A percentile compares a stretch with the other conserved stretches of the same genome.
These are phyloP conservation scores for Starmerella stigmatis DNA, from an alignment of 805 yeast genomes.

Conservation along the genomic window DNA sequence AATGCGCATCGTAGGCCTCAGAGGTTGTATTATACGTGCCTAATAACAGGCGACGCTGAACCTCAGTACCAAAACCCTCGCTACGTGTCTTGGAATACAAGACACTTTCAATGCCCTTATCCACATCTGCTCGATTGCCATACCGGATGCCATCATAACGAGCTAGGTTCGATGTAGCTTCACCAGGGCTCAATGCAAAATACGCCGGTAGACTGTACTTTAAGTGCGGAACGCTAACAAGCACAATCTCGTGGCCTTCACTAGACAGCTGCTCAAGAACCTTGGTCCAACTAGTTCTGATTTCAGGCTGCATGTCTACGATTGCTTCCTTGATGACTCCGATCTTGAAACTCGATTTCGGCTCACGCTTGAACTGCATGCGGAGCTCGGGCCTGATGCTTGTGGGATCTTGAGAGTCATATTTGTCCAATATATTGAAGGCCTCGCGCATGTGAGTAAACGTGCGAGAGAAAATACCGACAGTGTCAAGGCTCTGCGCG, in stretches of 20 bases:
- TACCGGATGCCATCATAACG: constrained; percentile 85
- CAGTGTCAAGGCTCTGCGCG: constrained; percentile 91
- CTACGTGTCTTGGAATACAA: constrained; percentile 52
- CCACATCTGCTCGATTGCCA: constrained; percentile 44
- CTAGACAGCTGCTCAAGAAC: constrained; percentile 38
- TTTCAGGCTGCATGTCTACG: constrained; percentile 41
- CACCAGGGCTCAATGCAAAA: constrained; percentile 82
- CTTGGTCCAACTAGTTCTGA: constrained; percentile 40
- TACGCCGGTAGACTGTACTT: constrained; percentile 64
- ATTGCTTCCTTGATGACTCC: constrained; percentile 71
- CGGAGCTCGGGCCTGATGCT: constrained; percentile 28
- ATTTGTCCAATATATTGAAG: constrained; percentile 45
- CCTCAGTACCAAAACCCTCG: constrained; percentile 68
- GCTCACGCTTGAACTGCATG: not conserved
- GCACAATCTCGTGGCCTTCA: constrained; percentile 44
- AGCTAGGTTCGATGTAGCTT: constrained; percentile 85
- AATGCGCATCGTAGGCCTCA: constrained; percentile 62
- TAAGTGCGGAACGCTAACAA: constrained; percentile 63
- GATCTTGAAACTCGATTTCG: constrained; percentile 35
- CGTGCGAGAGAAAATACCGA: constrained; percentile 62
- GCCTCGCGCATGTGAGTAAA: constrained; percentile 39
- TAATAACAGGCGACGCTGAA: constrained; percentile 65
- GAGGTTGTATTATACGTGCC: constrained; percentile 83
- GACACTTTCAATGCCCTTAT: constrained; percentile 28
- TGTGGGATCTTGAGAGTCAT: constrained; percentile 76